These are phyloP conservation scores for Lecanoromycetidae sp. DNA, from an alignment of 2,329 filamentous ascomycete species.

Conservation along the genomic window DNA sequence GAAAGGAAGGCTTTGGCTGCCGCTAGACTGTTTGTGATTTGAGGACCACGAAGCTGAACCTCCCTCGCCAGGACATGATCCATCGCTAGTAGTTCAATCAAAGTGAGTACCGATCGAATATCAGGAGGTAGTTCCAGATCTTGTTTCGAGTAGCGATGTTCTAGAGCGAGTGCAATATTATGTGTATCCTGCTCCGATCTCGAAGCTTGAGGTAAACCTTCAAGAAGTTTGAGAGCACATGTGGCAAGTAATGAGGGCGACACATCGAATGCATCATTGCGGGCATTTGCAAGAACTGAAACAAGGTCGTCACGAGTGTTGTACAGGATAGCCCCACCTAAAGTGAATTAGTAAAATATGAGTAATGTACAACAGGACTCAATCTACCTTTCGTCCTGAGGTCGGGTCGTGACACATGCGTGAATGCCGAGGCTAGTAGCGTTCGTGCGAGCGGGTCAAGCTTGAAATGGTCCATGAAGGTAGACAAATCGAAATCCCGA, in stretches of 20 bases:
- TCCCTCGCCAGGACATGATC: constrained; percentile 47
- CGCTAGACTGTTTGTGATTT: constrained; percentile 65
- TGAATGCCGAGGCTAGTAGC: constrained; percentile 78
- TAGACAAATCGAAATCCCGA: constrained; percentile 88
- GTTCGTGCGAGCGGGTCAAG: constrained; percentile 80
- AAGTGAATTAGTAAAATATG: constrained; percentile 7
- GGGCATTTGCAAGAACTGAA: constrained; percentile 57
- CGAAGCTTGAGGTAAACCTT: constrained; percentile 53
- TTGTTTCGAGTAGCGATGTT: constrained; percentile 54
- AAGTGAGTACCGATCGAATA: constrained; percentile 57
- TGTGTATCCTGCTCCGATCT: constrained; percentile 50
- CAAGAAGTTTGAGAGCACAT: constrained; percentile 74
- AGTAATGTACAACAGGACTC: constrained; percentile 15
- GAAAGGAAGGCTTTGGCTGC: constrained; percentile 49
- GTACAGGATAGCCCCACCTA: constrained; percentile 82
- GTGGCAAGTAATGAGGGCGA: constrained; percentile 59
- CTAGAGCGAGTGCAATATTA: constrained; percentile 48
- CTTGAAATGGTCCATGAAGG: constrained; percentile 93
- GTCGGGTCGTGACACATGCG: constrained; percentile 65
- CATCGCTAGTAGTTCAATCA: constrained; percentile 53
- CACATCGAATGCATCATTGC: constrained; percentile 53
- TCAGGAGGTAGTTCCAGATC: constrained; percentile 57
- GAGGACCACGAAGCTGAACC: constrained; percentile 62
- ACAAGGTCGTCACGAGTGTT: constrained; percentile 68
- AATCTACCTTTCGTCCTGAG: constrained; percentile 83